phyloP scores from a whole-genome alignment of 1,284 basidiomycete species.

The Ceratobasidium sp. region DNA sequence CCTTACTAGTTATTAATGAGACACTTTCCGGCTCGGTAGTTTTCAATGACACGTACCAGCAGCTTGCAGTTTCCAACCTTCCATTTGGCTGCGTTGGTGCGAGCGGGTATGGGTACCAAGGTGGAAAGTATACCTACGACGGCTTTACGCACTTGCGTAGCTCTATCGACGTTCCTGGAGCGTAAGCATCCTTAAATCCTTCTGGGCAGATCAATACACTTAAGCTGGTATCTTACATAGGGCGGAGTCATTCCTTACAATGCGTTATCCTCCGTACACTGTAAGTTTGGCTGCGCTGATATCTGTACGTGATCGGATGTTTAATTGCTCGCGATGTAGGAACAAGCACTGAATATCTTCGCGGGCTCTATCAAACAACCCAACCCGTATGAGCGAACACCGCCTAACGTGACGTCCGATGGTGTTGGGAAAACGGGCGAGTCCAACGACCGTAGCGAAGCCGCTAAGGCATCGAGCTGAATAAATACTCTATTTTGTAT shows the following conservation, averaged over 20 bases:
- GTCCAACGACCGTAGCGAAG: neutral
- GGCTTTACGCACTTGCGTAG: constrained; percentile 40
- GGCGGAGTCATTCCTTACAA: constrained; percentile 36
- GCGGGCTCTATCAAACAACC: constrained; percentile 29
- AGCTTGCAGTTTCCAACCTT: constrained; percentile 45
- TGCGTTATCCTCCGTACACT: constrained; percentile 44
- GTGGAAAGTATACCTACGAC: constrained; percentile 42
- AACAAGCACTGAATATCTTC: constrained; percentile 29
- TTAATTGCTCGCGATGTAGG: constrained; percentile 6
- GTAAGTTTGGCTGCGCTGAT: neutral
- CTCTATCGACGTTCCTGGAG: constrained; percentile 44
- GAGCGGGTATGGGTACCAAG: constrained; percentile 45
- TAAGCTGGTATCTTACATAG: neutral
- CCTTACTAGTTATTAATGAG: constrained; percentile 31
- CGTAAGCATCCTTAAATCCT: constrained; percentile 15
- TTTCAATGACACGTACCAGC: constrained; percentile 46
- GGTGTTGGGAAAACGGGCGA: constrained; percentile 7
- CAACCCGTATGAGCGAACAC: constrained; percentile 29
- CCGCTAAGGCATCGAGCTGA: constrained; percentile 8
- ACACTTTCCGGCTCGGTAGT: constrained; percentile 44
- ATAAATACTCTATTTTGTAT: neutral
- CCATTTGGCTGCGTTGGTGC: constrained; percentile 46
- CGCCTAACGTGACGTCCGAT: neutral
- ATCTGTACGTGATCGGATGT: neutral
- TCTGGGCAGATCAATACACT: neutral